Percentiles rank a stretch among this genome's conserved stretches.
Conservation (phyloP, 2,329 filamentous ascomycete genomes). For the Phyllachora maydis region DNA sequence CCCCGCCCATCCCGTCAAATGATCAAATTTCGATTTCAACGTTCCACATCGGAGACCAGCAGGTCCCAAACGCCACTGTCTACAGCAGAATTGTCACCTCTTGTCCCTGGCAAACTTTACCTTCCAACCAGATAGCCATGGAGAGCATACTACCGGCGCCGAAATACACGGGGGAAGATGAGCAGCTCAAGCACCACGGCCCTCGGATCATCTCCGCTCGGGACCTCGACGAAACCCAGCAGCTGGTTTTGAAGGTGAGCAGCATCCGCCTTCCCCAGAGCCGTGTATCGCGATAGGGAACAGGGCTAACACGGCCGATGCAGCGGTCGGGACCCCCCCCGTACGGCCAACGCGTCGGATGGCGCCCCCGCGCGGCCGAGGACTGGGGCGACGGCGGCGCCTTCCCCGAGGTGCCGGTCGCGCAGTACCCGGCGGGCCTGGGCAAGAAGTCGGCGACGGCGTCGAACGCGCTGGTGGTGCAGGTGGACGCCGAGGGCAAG, state of each 20-base stretch:
- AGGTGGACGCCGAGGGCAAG: slow-evolving; percentile 79
- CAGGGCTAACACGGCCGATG: slow-evolving; percentile 4
- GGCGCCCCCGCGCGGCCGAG: slow-evolving; percentile 72
- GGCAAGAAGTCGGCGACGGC: slow-evolving; percentile 51
- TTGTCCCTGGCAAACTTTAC: too few species aligned
- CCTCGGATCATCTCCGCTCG: slow-evolving; percentile 64
- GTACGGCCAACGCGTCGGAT: slow-evolving; percentile 73
- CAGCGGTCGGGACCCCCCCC: slow-evolving; percentile 66
- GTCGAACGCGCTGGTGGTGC: slow-evolving; percentile 79
- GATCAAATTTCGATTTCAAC: too few species aligned
- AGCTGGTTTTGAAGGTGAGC: slow-evolving; percentile 57
- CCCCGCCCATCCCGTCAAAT: too few species aligned
- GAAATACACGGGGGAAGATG: slow-evolving; percentile 77
- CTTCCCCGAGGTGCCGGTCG: slow-evolving; percentile 83
- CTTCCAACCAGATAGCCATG: too few species aligned
- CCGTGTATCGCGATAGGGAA: background rate
- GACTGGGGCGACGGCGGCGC: slow-evolving; percentile 94
- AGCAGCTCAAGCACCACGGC: slow-evolving; percentile 56
- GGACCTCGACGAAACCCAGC: slow-evolving; percentile 66
- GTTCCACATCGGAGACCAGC: too few species aligned
- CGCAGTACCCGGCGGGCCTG: slow-evolving; percentile 93
- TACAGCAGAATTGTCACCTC: too few species aligned
- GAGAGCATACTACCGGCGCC: slow-evolving; percentile 78
- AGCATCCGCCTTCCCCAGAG: background rate
- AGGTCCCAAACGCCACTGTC: too few species aligned